Evolutionary conservation across 208 protist genomes (phyloP), one percentile per base, ranked within the genome.

Genomic region (Phytomonas francai): DNA sequence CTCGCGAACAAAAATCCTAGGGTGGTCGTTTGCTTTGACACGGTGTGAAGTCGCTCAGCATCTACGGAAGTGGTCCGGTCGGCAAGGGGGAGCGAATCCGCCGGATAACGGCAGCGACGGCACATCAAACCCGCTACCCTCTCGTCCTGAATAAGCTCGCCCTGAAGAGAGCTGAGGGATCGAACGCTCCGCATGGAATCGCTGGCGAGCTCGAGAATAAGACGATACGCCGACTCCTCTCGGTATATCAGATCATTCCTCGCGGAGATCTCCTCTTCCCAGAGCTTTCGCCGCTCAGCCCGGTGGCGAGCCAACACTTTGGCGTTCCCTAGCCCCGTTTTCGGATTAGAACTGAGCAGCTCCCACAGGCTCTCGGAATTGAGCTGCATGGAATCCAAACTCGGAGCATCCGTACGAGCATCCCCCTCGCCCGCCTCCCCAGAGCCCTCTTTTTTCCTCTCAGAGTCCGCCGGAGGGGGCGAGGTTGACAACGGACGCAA

Each of bases 21-120:
- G n/a, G n/a, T n/a, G n/a, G n/a, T n/a, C n/a, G n/a, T n/a, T n/a
- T 77, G 28, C 73, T 67, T 59, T 77, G 68, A 1, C 67, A 64
- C 63, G 72, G 64, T 27, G 73, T 73, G 16, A 77, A 58, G 54
- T 62, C 70, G 63, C 45, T 70, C 59, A 72, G 34, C 42, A 59
- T 54, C 49, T 64, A 7, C 14, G 68, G 51, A 4, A n/a, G n/a
- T n/a, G n/a, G n/a, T n/a, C n/a, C n/a, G n/a, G n/a, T n/a, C 0
- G 33, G 39, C 54, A 32, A 85, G 73, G 32, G 80, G 80, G 58
- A 65, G 54, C 39, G 80, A 82, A 54, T 85, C 80, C 32, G 77
- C 33, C 2, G 76, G 73, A 54, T 77, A 80, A 8, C 25, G 25
- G 22, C 45, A 42, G 33, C 49, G 33, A 11, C 34, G 11, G 31